Base-by-base conservation (phyloP, 2,329 filamentous ascomycete species). In the Arthrobotrys sphaeroides region DNA sequence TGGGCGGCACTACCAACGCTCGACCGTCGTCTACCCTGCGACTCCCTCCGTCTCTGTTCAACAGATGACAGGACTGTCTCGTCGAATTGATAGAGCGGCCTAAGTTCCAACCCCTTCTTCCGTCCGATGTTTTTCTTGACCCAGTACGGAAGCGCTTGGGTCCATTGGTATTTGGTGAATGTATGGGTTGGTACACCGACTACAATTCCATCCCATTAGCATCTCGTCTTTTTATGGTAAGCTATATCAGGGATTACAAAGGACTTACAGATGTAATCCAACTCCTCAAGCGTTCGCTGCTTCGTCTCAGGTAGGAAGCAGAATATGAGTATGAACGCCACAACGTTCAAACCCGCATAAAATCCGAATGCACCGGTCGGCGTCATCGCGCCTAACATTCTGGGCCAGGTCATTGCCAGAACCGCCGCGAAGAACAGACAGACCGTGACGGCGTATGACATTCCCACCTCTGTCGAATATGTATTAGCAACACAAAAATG, bases 361-460 rank as follows among this genome's bases (percentile, higher is more conserved):
- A 87, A 83, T 1, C 84, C 83, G 78, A 88, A 88, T 0, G 86
- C 84, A 1, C 87, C 86, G 2, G 85, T 79, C 0, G 85, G 83
- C 1, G 82, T 81, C 0, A 86, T 77, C 9, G 80, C 79, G 1
- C 81, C 81, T 10, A 89, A 81, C 82, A 90, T 85, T 51, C 86
- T 83, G 1, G 88, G 88, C 79, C 89, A 89, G 0, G 88, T 90
- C 60, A 91, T 86, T n/a, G 86, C 86, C 49, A 89, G 82, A 0
- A 91, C 86, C 86, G 84, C 5, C 83, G 85, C 72, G 28, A 75
- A 75, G 82, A 86, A 87, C 76, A 90, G 83, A 77, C 88, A 90
- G 0, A 88, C 90, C 0, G 89, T 88, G 6, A 91, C 89, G 16
- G 72, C 72, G 28, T 69, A 75, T 5, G 72, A 75, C 90, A 92